These are phyloP conservation scores for Bauhinia variegata DNA, from an alignment of 306 rosid species.

Conservation along the genomic window DNA sequence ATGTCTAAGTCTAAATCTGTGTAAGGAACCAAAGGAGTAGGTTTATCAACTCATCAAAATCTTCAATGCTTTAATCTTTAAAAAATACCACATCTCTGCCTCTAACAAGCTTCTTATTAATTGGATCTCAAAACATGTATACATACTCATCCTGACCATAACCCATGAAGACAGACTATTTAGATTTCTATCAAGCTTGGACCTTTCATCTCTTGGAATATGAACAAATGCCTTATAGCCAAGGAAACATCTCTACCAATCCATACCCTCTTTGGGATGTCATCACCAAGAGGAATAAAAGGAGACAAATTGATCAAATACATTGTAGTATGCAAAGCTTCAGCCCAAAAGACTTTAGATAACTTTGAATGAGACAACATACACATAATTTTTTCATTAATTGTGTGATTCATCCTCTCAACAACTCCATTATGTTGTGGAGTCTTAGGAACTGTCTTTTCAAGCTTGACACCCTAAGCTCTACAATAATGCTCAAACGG, in stretches of 20 bases:
- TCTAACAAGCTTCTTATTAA: not conserved
- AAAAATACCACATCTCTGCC: not conserved
- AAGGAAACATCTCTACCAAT: too few species aligned
- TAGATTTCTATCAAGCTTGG: too few species aligned
- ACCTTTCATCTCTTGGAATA: too few species aligned
- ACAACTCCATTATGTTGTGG: not conserved
- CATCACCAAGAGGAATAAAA: too few species aligned
- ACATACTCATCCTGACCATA: not conserved
- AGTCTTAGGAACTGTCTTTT: not conserved
- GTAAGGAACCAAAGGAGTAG: not conserved
- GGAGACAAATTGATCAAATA: too few species aligned
- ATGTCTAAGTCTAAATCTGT: not conserved
- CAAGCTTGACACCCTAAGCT: too few species aligned
- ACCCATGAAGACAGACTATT: too few species aligned
- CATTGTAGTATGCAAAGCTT: too few species aligned
- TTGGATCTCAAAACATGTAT: not conserved
- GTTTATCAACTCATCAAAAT: not conserved
- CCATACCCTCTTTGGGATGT: too few species aligned
- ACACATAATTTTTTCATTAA: not conserved
- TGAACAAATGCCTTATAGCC: too few species aligned
- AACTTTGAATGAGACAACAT: constrained; percentile 1
- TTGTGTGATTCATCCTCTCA: not conserved
- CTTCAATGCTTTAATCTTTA: not conserved
- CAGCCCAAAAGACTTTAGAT: not conserved
- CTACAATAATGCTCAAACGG: too few species aligned